Base-by-base conservation (phyloP, 2,329 filamentous ascomycete species). In the Ascosphaera apis region DNA sequence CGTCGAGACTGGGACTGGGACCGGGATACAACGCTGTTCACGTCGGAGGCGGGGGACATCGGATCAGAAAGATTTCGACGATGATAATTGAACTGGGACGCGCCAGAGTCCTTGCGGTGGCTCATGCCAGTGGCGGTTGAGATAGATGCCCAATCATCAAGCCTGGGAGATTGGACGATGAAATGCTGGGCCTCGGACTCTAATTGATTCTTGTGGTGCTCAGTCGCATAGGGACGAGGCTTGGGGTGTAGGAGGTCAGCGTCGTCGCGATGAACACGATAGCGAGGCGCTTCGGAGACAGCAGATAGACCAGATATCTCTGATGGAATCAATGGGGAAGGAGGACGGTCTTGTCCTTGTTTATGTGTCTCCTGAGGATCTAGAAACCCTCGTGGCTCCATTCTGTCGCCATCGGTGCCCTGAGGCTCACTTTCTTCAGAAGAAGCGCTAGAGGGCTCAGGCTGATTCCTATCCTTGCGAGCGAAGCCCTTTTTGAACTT, bases 401-500 rank as follows among this genome's bases (percentile, higher is more conserved):
- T 38, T 57, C 31, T 57, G 51, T 11, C 59, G 57, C 11, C 48
- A 43, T 36, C 57, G 54, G 42, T 7, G 72, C 67, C 41, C 78
- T 77, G 11, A 71, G 65, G 11, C 65, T 72, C 30, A 84, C 49
- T 6, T 32, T 32, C 31, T 46, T 83, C 77, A 0, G 80, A 88
- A 1, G 70, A 77, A 7, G 82, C 88, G 27, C 76, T 72, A 21
- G 83, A 92, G 54, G 66, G 55, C 50, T 69, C 53, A 44, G 66
- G 65, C 57, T 72, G 53, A 55, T 73, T 57, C 61, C 75, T 53
- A 63, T 72, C 57, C 61, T 73, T 57, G 34, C 64, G 63, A 32
- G 62, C 64, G 34, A 37, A 34, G 37, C 31, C 31, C 13, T 32
- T 32, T n/a, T 32, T 32, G 31, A 32, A 7, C 13, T 7, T 32